Base-by-base conservation (phyloP, 129 eudicot species). In the Flaveria linearis region DNA sequence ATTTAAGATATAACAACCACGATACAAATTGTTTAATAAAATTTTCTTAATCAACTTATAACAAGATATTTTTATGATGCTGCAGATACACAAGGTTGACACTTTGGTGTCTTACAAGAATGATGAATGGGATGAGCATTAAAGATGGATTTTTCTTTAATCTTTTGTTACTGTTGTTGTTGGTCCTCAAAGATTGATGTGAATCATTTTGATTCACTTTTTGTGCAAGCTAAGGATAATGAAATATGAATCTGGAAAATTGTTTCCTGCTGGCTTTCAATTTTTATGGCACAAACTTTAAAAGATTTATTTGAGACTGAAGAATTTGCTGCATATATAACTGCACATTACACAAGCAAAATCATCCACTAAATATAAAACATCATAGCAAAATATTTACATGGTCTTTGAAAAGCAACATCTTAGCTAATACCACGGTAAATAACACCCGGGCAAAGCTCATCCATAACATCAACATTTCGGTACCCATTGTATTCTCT, bases 361-460 rank as follows among this genome's bases (percentile, higher is more conserved):
- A 64, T 28, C 50, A 62, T 77, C 47, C 46, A 77, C 43, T 15
- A n/a, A 55, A 60, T 42, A 26, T 33, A 69, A 66, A 55, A 25
- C 61, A 77, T 77, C 39, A 69, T 57, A 43, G 30, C 79, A 55
- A 33, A 13, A 64, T 73, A 73, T 66, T 67, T 57, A 73, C 68
- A 64, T 23, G 9, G 28, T 61, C n/a, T n/a, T 49, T 33, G 8
- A 20, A 36, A 18, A 17, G 28, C 16, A 10, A 13, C 17, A 42
- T 39, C 52, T 71, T 73, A 80, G 43, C 76, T 76, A 52, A 87
- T 84, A 13, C 99, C 96, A 25, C 91, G 93, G 58, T 91, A 95
- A 14, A 95, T 83, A 10, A 81, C 89, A 77, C 92, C 96, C n/a
- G 90, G 93, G 60, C 90, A 87, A 69, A 91, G 97, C 64, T 95